Percentiles rank a stretch among this genome's conserved stretches.
Conservation (phyloP, 805 yeast genomes). For the Myxozyma kluyveri region DNA sequence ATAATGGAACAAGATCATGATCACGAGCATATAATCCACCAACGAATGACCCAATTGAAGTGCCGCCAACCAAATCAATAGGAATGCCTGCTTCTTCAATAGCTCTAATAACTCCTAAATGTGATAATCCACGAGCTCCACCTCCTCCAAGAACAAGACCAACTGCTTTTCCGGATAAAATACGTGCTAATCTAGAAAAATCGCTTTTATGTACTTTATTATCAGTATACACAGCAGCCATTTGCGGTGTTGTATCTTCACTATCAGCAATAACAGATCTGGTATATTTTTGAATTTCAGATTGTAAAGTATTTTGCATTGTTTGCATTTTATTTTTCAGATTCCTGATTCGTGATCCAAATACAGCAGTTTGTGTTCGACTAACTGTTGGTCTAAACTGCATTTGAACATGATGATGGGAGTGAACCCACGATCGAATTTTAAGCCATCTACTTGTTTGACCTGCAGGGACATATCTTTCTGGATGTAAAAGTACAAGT, state of each 20-base stretch:
- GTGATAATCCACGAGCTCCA: conserved; percentile 93
- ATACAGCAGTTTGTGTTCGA: conserved; percentile 17
- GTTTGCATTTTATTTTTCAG: conserved; percentile 37
- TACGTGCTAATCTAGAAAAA: conserved; percentile 82
- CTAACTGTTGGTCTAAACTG: conserved; percentile 33
- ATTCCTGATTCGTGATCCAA: conserved; percentile 22
- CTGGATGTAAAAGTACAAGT: conserved; percentile 78
- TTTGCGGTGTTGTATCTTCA: no score
- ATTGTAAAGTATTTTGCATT: conserved; percentile 36
- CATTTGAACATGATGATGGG: conserved; percentile 90
- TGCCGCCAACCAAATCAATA: conserved; percentile 90
- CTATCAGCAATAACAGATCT: background rate
- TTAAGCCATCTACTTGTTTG: conserved; percentile 81
- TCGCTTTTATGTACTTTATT: conserved; percentile 72
- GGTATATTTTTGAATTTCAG: conserved; percentile 36
- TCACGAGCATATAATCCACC: conserved; percentile 95
- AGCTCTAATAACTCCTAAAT: conserved; percentile 86
- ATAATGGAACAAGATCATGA: conserved; percentile 84
- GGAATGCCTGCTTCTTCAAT: conserved; percentile 91
- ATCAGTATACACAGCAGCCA: conserved; percentile 33
- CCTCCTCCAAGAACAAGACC: conserved; percentile 97
- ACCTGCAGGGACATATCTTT: conserved; percentile 78
- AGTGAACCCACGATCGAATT: conserved; percentile 82
- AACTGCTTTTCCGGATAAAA: conserved; percentile 87
- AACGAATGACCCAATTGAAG: conserved; percentile 92